Evolutionary conservation across 345 rosid species (phyloP).

Genomic region (Salix suchowensis): DNA sequence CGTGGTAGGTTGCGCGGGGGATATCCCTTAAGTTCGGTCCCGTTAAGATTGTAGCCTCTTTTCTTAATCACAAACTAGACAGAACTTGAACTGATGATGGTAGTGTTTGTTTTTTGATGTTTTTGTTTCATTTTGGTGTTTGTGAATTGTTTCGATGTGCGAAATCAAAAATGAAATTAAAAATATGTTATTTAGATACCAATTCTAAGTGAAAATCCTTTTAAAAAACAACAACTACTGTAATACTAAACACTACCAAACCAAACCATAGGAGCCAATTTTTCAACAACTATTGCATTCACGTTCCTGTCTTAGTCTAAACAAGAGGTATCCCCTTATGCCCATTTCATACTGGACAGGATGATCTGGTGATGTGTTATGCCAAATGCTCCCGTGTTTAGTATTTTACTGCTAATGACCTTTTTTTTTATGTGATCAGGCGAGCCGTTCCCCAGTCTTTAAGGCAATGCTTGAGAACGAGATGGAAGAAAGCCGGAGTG

Average conservation of each 20-base stretch:
- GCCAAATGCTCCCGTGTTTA: neutral
- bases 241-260: too few species aligned
- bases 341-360: neutral
- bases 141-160: too few species aligned
- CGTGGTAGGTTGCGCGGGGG: too few species aligned
- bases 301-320: neutral
- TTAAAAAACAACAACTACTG: too few species aligned
- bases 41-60: neutral
- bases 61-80: neutral
- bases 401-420: neutral
- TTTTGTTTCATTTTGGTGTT: too few species aligned
- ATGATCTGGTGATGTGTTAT: neutral
- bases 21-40: neutral
- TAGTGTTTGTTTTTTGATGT: too few species aligned
- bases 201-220: too few species aligned
- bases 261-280: neutral
- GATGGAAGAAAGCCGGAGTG: slow-evolving; percentile 82
- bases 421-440: slow-evolving; percentile 33
- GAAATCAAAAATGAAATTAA: too few species aligned
- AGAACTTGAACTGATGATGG: neutral
- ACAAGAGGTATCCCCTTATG: neutral
- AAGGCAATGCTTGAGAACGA: slow-evolving; percentile 86
- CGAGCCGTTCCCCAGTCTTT: slow-evolving; percentile 72
- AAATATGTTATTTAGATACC: too few species aligned
- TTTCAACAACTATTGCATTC: neutral